Base-by-base conservation (phyloP, 2,329 filamentous ascomycete genomes). In the Fonsecaea pugnacius region DNA sequence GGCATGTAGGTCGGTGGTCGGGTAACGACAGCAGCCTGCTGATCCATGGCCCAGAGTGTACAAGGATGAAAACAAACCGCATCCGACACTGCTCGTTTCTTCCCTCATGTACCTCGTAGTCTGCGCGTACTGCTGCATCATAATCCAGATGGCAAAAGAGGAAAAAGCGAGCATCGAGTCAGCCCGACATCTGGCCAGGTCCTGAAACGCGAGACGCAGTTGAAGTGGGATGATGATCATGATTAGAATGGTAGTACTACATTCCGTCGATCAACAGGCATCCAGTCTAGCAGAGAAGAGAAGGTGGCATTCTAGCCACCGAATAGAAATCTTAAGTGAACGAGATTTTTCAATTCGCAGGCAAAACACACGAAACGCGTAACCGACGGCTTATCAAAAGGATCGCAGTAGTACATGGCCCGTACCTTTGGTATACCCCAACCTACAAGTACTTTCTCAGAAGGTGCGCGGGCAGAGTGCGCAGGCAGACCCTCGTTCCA, bases 271-370 rank as follows among this genome's bases (percentile, higher is more conserved):
- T 59, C 57, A 30, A 21, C 43, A 27, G 46, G 46, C 57, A 52
- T 43, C 43, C 43, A 51, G 46, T 36, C 57, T 59, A 59, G 35
- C 57, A 40, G 57, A 59, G 57, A 52, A 59, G 18, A 59, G 57
- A 59, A 59, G 57, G 57, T 59, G 57, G 50, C 57, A 59, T 52
- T 52, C 18, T 16, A 40, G 57, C 6, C 18, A 40, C 36, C 43
- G 27, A 59, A 50, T 50, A 51, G 46, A 51, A 36, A 38, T 18
- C 43, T 30, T 30, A 1, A 30, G 6, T 30, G 27, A 30, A 30
- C 27, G 21, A 24, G 24, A 27, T 24, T 46, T 46, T 27, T 27
- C 43, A 48, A 21, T 48, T 24, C 18, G 43, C 21, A 27, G 43
- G 43, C 43, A 48, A 21, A 48, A 48, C 27, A 14, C 18, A 21